Evolutionary conservation across 208 protist genomes (phyloP).

Genomic region (Herpetomonas samuelpessoai): DNA sequence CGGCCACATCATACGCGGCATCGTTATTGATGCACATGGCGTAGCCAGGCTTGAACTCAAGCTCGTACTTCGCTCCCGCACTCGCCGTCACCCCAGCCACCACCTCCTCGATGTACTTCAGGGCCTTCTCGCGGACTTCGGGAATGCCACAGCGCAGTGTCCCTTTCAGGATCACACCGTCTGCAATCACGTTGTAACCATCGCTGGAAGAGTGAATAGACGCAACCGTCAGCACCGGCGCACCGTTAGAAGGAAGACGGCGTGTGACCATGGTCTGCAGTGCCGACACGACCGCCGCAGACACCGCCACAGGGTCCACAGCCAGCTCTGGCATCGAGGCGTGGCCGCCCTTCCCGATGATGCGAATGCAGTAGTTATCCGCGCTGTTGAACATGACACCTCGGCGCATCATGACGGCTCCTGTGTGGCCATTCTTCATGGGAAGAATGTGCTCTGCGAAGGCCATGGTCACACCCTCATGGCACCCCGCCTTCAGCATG

Average conservation of each 20-base stretch:
- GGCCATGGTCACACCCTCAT: constrained; percentile 46
- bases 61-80: constrained; percentile 26
- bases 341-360: constrained; percentile 49
- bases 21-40: constrained; percentile 45
- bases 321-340: constrained; percentile 52
- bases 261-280: constrained; percentile 60
- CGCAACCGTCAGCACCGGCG: constrained; percentile 45
- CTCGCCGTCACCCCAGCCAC: constrained; percentile 21
- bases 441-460: constrained; percentile 52
- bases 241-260: constrained; percentile 24
- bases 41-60: constrained; percentile 35
- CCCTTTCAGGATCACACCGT: constrained; percentile 37
- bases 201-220: constrained; percentile 32
- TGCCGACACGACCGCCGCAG: constrained; percentile 29
- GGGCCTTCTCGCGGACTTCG: constrained; percentile 24
- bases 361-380: constrained; percentile 29
- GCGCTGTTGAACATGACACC: constrained; percentile 26
- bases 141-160: constrained; percentile 41
- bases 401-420: constrained; percentile 13
- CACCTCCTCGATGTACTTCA: constrained; percentile 26
- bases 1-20: constrained; percentile 27
- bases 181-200: constrained; percentile 62
- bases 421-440: constrained; percentile 13
- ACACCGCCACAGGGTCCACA: constrained; percentile 48
- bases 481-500: constrained; percentile 37